Evolutionary conservation across 192 early-diverging fungal genomes (phyloP).

Genomic region (Gryganskiella cystojenkinii): DNA sequence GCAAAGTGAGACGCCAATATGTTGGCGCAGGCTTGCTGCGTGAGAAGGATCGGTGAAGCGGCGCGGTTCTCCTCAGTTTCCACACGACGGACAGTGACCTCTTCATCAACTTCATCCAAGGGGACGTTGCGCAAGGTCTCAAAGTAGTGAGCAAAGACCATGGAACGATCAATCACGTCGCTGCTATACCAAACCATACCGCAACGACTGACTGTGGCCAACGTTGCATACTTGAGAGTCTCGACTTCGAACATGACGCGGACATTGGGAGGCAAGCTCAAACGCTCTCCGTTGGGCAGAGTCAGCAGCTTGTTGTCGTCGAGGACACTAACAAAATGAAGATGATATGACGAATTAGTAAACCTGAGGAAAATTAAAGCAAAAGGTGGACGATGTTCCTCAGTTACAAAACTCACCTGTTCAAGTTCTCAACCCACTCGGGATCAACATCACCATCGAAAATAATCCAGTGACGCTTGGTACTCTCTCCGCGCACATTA

Average conservation of each 20-base stretch:
- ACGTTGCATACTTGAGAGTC: conserved; percentile 96
- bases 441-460: conserved; percentile 99
- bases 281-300: conserved; percentile 97
- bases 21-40: conserved; percentile 82
- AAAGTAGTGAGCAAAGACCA: conserved; percentile 89
- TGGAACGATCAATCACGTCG: conserved; percentile 82
- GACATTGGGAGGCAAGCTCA: conserved; percentile 94
- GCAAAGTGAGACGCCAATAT: conserved; percentile 79
- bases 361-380: neutral
- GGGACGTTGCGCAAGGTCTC: conserved; percentile 75
- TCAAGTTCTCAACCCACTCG: conserved; percentile 99
- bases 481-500: conserved; percentile 95
- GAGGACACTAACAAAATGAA: conserved; percentile 74
- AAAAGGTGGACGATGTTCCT: neutral
- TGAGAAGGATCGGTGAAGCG: conserved; percentile 69
- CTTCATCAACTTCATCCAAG: conserved; percentile 87
- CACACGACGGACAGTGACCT: conserved; percentile 56
- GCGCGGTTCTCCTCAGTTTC: conserved; percentile 57
- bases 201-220: conserved; percentile 98
- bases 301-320: conserved; percentile 99
- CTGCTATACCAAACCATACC: conserved; percentile 99
- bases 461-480: conserved; percentile 98
- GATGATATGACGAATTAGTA: conserved; percentile 1
- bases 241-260: conserved; percentile 99
- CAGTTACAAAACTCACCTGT: conserved; percentile 51